Conservation (phyloP, 108 stramenopile genomes). For the Aurantiochytrium sp. region DNA sequence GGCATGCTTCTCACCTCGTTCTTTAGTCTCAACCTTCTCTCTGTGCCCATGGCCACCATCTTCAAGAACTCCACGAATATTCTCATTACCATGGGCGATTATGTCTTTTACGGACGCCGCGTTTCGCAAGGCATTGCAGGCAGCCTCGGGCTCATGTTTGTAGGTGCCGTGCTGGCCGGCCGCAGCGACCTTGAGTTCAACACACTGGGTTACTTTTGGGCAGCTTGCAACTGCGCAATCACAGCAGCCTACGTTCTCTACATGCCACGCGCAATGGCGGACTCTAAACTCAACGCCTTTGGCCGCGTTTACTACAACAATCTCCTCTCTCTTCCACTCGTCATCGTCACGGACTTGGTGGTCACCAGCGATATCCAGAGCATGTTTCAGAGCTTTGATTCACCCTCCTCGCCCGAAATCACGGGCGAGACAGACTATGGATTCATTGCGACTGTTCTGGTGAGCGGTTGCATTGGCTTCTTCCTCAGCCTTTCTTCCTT, state of each 20-base stretch:
- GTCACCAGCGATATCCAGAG: background rate
- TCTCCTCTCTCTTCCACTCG: slow-evolving; percentile 66
- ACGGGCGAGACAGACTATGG: background rate
- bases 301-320: slow-evolving; percentile 99
- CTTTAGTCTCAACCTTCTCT: slow-evolving; percentile 64
- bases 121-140: slow-evolving; percentile 62
- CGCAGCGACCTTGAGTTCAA: slow-evolving; percentile 69
- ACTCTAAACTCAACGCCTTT: slow-evolving; percentile 79
- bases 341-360: slow-evolving; percentile 63
- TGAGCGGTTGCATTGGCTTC: background rate
- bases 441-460: background rate
- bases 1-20: slow-evolving; percentile 92
- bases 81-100: slow-evolving; percentile 60
- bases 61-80: slow-evolving; percentile 97
- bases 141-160: slow-evolving; percentile 81
- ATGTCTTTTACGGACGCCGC: slow-evolving; percentile 58
- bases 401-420: background rate
- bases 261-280: slow-evolving; percentile 86
- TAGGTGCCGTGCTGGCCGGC: slow-evolving; percentile 85
- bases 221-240: slow-evolving; percentile 78
- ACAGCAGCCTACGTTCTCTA: slow-evolving; percentile 88
- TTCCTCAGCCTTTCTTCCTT: slow-evolving; percentile 2
- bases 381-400: background rate
- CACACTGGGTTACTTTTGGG: slow-evolving; percentile 84
- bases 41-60: slow-evolving; percentile 89